Evolutionary conservation across 2,329 filamentous ascomycete genomes (phyloP), one percentile per base, ranked within the genome.

Genomic region (Plectosphaerella cucumerina): DNA sequence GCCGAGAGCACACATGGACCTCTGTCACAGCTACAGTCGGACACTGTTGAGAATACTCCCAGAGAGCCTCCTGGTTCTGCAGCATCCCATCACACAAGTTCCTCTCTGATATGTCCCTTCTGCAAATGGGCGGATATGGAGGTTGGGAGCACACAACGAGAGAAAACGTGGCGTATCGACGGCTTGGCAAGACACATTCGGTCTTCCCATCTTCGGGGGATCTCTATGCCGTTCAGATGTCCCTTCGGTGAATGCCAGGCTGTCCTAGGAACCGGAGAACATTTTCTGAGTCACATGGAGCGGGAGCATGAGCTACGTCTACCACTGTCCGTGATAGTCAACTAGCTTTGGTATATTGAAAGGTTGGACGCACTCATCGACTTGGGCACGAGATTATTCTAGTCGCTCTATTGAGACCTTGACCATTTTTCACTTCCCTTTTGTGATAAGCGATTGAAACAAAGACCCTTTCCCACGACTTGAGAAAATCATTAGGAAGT

Each of bases 91-190:
- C 23, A 23, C 15, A 26, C n/a, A 17, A 17, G 31, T 15, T 22
- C 26, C 20, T 17, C 31, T 15, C 26, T 14, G n/a, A 46, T 46
- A 33, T 46, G 23, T 34, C 23, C 44, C 26, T 46, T 46, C 20
- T 46, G 23, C n/a, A 46, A 31, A 34, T 46, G 23, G 44, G 23
- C 14, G 33, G 44, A 46, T 46, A 23, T 31, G 17, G 44, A 34
- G 31, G 44, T 46, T 23, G 23, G 44, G 18, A 34, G 17, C 18
- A 46, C n/a, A 17, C 23, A 46, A 46, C 44, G 44, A 31, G 44
- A 46, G 31, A 46, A 46, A 23, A 46, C 26, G 31, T 46, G 23
- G 44, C 44, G 44, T 11, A 46, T 46, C 20, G 23, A 46, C 44
- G 31, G 44, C 31, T 20, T 46, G 18, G 44, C 15, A n/a, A 46